Percentiles rank a stretch among this genome's conserved stretches.
These are phyloP conservation scores for Ogataea salicorniae DNA, from an alignment of 805 yeast species.

Conservation along the genomic window DNA sequence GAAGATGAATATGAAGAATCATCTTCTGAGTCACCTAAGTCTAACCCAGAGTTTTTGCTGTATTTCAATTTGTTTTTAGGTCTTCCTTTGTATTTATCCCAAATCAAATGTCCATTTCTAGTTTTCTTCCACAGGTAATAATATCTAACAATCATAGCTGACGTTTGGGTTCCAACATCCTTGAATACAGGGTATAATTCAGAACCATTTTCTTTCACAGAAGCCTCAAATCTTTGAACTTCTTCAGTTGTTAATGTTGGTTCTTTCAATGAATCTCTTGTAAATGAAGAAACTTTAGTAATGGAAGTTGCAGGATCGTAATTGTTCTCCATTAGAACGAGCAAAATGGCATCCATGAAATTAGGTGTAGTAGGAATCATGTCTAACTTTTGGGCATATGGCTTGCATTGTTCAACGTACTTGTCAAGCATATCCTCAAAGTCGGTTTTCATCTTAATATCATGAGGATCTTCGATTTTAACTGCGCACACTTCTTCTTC, in stretches of 20 bases:
- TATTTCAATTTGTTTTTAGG: conserved; percentile 50
- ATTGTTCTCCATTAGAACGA: conserved; percentile 43
- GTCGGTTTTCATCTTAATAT: conserved; percentile 1
- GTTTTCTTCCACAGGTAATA: conserved; percentile 94
- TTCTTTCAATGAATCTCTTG: conserved; percentile 60
- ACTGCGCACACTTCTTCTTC: neutral
- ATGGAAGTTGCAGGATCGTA: conserved; percentile 52
- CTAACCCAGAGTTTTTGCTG: conserved; percentile 40
- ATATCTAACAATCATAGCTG: conserved; percentile 76
- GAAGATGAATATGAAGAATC: conserved; percentile 65
- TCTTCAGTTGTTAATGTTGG: conserved; percentile 72
- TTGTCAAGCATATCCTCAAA: conserved; percentile 32
- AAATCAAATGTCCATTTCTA: conserved; percentile 61
- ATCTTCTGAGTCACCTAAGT: conserved; percentile 48
- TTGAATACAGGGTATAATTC: conserved; percentile 71
- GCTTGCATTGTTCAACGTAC: conserved; percentile 51
- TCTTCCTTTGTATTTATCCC: conserved; percentile 81
- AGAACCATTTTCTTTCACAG: conserved; percentile 66
- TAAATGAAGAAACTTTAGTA: conserved; percentile 38
- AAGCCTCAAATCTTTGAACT: conserved; percentile 63
- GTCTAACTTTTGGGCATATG: conserved; percentile 50
- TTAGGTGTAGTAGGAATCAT: conserved; percentile 68
- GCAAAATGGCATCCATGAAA: conserved; percentile 69
- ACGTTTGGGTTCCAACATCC: conserved; percentile 67
- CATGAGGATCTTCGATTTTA: neutral